Evolutionary conservation across 352 stramenopile genomes (phyloP), one percentile per base, ranked within the genome.

Genomic region (Globisporangium nagaii): DNA sequence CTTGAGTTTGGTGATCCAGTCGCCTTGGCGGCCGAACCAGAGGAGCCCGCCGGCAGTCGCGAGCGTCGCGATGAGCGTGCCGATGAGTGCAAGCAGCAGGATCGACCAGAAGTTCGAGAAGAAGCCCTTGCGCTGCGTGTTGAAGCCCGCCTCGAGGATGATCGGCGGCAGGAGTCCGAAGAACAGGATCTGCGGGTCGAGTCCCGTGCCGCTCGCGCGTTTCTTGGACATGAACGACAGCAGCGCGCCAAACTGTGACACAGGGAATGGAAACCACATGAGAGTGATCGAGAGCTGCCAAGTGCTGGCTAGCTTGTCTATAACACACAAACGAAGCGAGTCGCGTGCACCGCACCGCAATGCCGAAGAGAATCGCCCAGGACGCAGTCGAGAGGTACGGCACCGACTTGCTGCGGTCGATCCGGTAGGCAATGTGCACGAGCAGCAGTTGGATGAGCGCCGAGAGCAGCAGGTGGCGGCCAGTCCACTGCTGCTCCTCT

Each of bases 101-200:
- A 80, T 84, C 35, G 63, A 52, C 47, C 41, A 62, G 37, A 78
- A 75, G 50, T 77, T 77, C 43, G 56, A 68, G 64, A 77, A 78
- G 52, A 82, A 84, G 22, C 68, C 75, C 35, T 77, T 84, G 59
- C 73, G 71, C 68, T 83, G 73, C 43, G 73, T 83, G 60, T 77
- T 76, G 61, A 86, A 79, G 22, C 75, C 75, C 0, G 75, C 75
- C 44, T 86, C 75, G 35, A 84, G 60, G 46, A 86, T 86, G 64
- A 86, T 86, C 17, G 75, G 75, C 22, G 75, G 75, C 28, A 86
- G 46, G 25, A 86, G 40, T 2, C 68, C 75, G 36, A 81, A 80
- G 65, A 86, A 86, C 3, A 86, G 58, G 11, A 80, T 62, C 46
- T 82, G 49, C 6, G 73, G 73, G 27, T 84, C 64, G 4, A 86